These are phyloP conservation scores for Grammothele lineata DNA, from an alignment of 768 basidiomycete species.

Conservation along the genomic window DNA sequence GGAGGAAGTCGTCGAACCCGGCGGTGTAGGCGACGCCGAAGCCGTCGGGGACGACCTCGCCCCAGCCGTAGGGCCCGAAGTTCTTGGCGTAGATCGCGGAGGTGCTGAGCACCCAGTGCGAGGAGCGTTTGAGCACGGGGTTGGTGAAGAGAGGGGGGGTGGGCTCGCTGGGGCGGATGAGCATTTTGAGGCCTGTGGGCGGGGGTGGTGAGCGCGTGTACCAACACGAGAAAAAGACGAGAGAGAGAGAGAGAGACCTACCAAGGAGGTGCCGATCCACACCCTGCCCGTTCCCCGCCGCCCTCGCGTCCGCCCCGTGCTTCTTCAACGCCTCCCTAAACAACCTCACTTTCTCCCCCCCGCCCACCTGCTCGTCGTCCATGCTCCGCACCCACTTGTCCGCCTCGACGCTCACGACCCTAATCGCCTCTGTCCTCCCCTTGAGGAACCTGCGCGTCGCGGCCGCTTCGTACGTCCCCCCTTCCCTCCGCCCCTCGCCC, in stretches of 20 bases:
- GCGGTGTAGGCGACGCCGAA: conserved; percentile 96
- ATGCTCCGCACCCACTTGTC: conserved; percentile 77
- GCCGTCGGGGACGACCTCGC: conserved; percentile 90
- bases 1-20: conserved; percentile 63
- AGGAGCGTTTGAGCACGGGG: conserved; percentile 65
- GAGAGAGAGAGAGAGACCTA: conserved; percentile 25
- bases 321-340: conserved; percentile 59
- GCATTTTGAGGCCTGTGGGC: conserved; percentile 62
- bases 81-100: conserved; percentile 85
- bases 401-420: conserved; percentile 73
- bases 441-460: conserved; percentile 85
- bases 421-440: conserved; percentile 92
- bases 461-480: conserved; percentile 92
- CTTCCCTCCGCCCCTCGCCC: conserved; percentile 53
- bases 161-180: conserved; percentile 56
- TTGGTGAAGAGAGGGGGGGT: conserved; percentile 73
- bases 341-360: conserved; percentile 43
- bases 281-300: conserved; percentile 64
- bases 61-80: conserved; percentile 89
- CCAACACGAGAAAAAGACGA: background rate
- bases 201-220: background rate
- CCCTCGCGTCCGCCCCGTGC: conserved; percentile 63
- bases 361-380: conserved; percentile 44
- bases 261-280: conserved; percentile 89
- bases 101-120: conserved; percentile 87